Base-by-base conservation (phyloP, 2,329 filamentous ascomycete species). In the Bretziella fagacearum region DNA sequence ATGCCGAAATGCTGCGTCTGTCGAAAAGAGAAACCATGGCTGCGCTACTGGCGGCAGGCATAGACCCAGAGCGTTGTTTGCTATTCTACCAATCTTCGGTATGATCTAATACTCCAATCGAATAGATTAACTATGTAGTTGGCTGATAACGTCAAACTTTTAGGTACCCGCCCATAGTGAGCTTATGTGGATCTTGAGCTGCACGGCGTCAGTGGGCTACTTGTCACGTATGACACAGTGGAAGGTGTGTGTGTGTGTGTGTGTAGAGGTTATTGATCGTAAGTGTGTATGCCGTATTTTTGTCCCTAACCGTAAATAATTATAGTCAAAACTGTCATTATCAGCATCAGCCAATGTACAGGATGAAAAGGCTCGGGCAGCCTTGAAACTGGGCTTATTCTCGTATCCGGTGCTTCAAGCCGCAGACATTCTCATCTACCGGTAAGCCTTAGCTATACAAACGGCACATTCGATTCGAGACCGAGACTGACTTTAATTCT, bases 191-290 rank as follows among this genome's bases (percentile, higher is more conserved):
- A 86, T 96, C 57, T 65, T 98, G 52, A 89, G 84, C 58, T 95
- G 87, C 54, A 82, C 83, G 45, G 84, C 91, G 20, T 89, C 84
- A 4, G 86, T 91, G 62, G 91, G 91, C 32, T 93, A 94, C 63
- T 67, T 98, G n/a, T 81, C 81, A 7, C 73, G 91, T n/a, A 98
- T 98, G 91, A 96, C 91, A 23, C 91, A 96, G 62, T 98, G 91
- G 87, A 98, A 98, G 77, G 85, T 84, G 50, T 43, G 57, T 10
- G n/a, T n/a, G n/a, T n/a, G n/a, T n/a, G n/a, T n/a, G n/a, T n/a
- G n/a, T n/a, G n/a, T n/a, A 40, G 17, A 8, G 35, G 25, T 18
- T 22, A 30, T 33, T 45, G n/a, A 6, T 5, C 27, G 33, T 17
- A 36, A 17, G 11, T 32, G 15, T 7, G 13, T 7, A 27, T 8